Percentiles rank a stretch among this genome's conserved stretches.
Evolutionary conservation across 306 rosid species (phyloP).

Genomic region (Cotoneaster glaucophyllus): DNA sequence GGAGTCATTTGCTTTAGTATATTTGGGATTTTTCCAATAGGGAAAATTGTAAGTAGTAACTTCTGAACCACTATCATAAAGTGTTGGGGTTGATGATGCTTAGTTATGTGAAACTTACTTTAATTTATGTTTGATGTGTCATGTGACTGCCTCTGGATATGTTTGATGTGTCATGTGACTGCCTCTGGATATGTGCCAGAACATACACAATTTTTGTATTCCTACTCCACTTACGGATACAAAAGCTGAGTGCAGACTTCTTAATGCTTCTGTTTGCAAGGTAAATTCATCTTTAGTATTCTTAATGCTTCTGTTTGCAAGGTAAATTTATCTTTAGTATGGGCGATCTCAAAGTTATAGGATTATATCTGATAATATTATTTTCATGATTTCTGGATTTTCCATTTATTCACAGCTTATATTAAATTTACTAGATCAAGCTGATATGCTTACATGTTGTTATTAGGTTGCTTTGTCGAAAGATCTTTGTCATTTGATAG

Average conservation of each 20-base stretch:
- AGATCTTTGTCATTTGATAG: constrained; percentile 87
- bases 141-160: constrained; percentile 12
- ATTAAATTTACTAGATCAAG: constrained; percentile 10
- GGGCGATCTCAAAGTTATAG: background rate
- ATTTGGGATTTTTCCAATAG: constrained; percentile 88
- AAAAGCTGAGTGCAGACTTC: constrained; percentile 36
- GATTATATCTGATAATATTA: background rate
- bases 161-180: constrained; percentile 7
- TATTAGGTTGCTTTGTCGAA: constrained; percentile 81
- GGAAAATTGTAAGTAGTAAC: constrained; percentile 64
- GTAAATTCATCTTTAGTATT: constrained; percentile 34
- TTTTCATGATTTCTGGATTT: background rate
- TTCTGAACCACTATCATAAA: constrained; percentile 10
- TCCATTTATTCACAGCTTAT: background rate
- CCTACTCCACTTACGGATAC: constrained; percentile 37
- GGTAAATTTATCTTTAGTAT: constrained; percentile 39
- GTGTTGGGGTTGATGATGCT: constrained; percentile 5
- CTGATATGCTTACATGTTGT: constrained; percentile 27
- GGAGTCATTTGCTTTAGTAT: constrained; percentile 88
- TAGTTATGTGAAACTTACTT: constrained; percentile 1
- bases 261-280: constrained; percentile 69
- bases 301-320: constrained; percentile 61
- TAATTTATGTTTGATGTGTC: constrained; percentile 1
- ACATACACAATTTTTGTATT: constrained; percentile 56
- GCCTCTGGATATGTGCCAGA: constrained; percentile 47